These are phyloP conservation scores for Sporormia fimetaria DNA, from an alignment of 495 filamentous ascomycete genomes.

Conservation along the genomic window DNA sequence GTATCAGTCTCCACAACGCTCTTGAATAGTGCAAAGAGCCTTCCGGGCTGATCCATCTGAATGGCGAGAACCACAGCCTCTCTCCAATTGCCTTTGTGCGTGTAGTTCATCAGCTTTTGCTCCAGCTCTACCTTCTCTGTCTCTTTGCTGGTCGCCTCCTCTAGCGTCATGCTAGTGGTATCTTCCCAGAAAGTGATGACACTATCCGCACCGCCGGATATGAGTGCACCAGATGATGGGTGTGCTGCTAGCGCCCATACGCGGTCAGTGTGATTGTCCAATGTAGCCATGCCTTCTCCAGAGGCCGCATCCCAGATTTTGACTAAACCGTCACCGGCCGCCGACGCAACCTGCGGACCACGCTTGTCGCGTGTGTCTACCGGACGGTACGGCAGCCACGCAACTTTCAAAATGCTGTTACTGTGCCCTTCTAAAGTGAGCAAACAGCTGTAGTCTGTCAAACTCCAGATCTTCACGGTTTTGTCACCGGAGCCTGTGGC, in stretches of 20 bases:
- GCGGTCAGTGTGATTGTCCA: slow-evolving; percentile 92
- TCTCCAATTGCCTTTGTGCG: slow-evolving; percentile 71
- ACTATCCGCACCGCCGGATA: slow-evolving; percentile 81
- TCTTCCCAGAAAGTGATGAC: slow-evolving; percentile 92
- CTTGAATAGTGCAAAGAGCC: slow-evolving; percentile 72
- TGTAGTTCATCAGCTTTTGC: slow-evolving; percentile 84
- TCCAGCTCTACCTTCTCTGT: slow-evolving; percentile 80
- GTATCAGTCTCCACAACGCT: slow-evolving; percentile 54
- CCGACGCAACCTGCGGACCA: slow-evolving; percentile 61
- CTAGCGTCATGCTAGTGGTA: slow-evolving; percentile 70
- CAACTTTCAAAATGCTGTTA: slow-evolving; percentile 84
- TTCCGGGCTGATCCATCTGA: slow-evolving; percentile 81
- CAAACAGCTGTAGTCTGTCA: slow-evolving; percentile 85
- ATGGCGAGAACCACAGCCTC: slow-evolving; percentile 87
- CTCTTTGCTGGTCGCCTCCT: slow-evolving; percentile 53
- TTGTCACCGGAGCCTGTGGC: slow-evolving; percentile 89
- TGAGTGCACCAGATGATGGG: slow-evolving; percentile 52
- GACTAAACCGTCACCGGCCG: slow-evolving; percentile 90
- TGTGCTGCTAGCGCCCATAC: slow-evolving; percentile 79
- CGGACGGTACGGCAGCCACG: slow-evolving; percentile 65
- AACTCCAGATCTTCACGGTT: slow-evolving; percentile 89
- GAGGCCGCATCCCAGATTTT: slow-evolving; percentile 80
- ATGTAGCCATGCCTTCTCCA: slow-evolving; percentile 73
- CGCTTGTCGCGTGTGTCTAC: slow-evolving; percentile 37
- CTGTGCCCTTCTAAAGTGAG: slow-evolving; percentile 93